phyloP scores from a whole-genome alignment of 192 early-diverging fungal species.

The Rhizophlyctis rosea region DNA sequence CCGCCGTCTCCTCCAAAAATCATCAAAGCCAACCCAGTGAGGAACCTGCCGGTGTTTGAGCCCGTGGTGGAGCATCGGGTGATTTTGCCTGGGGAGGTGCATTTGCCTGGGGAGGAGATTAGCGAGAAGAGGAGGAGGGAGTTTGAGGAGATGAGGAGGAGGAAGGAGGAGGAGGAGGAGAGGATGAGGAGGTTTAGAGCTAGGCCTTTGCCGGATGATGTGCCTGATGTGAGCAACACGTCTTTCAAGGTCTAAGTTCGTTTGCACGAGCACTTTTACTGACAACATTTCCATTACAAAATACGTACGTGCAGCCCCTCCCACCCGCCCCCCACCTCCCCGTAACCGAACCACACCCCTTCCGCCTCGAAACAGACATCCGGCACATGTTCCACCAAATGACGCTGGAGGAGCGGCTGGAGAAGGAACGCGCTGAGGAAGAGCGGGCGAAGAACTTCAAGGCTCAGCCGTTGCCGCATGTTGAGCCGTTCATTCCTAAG shows the following conservation, averaged over 20 bases:
- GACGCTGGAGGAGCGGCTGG: constrained; percentile 39
- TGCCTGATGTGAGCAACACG: constrained; percentile 31
- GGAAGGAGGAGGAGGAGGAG: constrained; percentile 36
- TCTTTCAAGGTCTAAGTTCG: background rate
- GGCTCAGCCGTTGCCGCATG: constrained; percentile 56
- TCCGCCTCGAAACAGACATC: constrained; percentile 53
- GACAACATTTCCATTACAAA: background rate
- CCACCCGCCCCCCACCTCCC: constrained; percentile 32
- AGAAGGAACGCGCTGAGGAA: constrained; percentile 26
- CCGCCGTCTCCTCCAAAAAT: constrained; percentile 25
- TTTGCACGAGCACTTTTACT: background rate
- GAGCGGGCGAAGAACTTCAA: constrained; percentile 39
- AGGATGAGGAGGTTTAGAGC: constrained; percentile 50
- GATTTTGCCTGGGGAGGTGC: constrained; percentile 37
- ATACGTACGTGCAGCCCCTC: constrained; percentile 28
- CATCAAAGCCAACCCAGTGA: constrained; percentile 46
- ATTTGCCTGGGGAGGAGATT: constrained; percentile 62
- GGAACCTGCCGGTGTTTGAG: constrained; percentile 7
- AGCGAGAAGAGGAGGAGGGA: constrained; percentile 50
- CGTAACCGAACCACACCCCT: constrained; percentile 55
- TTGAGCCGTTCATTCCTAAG: constrained; percentile 60
- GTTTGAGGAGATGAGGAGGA: constrained; percentile 45
- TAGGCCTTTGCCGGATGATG: constrained; percentile 48
- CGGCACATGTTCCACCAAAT: constrained; percentile 47
- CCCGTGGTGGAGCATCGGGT: constrained; percentile 37